Percentiles rank a stretch among this genome's conserved stretches.
These are phyloP conservation scores for Periconia sp. DNA, from an alignment of 2,329 filamentous ascomycete genomes.

Conservation along the genomic window DNA sequence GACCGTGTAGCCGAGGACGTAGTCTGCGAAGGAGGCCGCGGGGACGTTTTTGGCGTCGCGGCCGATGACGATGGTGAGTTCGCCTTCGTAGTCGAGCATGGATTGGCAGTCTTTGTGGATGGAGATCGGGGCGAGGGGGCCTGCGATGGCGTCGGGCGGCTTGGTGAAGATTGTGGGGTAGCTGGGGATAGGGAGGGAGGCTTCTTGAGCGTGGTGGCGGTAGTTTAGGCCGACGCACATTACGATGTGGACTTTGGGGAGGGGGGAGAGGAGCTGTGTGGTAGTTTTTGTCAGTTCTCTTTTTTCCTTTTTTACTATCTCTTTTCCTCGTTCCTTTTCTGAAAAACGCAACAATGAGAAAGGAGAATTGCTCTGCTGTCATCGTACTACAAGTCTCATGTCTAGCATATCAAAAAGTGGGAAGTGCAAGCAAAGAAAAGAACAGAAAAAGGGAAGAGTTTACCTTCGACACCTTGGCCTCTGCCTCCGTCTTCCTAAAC, in stretches of 20 bases:
- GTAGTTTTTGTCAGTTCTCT: not conserved
- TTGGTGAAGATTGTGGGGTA: conserved; percentile 46
- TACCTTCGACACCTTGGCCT: conserved; percentile 34
- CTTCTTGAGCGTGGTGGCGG: conserved; percentile 40
- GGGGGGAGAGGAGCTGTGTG: conserved; percentile 32
- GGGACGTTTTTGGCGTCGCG: conserved; percentile 45
- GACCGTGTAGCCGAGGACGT: conserved; percentile 68
- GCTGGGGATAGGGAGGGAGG: conserved; percentile 36
- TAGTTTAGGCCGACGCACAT: conserved; percentile 46
- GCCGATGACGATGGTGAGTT: conserved; percentile 43
- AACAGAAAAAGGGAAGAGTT: too few species aligned
- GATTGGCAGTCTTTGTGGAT: conserved; percentile 40
- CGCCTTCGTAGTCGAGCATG: conserved; percentile 46
- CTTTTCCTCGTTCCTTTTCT: too few species aligned
- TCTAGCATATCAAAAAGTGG: too few species aligned
- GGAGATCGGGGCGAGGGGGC: conserved; percentile 35
- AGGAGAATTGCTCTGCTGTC: too few species aligned
- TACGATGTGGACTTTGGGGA: conserved; percentile 36
- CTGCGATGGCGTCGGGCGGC: conserved; percentile 41
- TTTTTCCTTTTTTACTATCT: too few species aligned
- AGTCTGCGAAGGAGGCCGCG: conserved; percentile 62
- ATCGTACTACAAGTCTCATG: too few species aligned
- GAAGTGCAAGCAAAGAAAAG: not conserved
- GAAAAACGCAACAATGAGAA: too few species aligned
- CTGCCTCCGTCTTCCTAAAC: conserved; percentile 34